Evolutionary conservation across 805 yeast genomes (phyloP), one percentile per base, ranked within the genome.

Genomic region (Myxozyma kluyveri): DNA sequence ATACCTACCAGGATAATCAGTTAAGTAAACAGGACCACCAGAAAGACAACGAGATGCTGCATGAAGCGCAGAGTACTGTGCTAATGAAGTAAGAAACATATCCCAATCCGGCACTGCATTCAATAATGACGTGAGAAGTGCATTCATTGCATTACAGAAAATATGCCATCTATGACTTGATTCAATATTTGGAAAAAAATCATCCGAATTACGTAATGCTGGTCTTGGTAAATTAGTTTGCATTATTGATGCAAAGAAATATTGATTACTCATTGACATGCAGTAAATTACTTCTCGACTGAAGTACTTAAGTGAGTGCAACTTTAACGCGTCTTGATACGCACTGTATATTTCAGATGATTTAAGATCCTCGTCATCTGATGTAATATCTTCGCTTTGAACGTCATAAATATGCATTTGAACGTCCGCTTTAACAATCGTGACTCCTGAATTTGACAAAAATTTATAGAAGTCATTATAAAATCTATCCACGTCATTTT

Each of bases 21-120:
- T 64, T 32, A 67, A 49, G 42, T 56, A 62, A 3, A 67, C 58
- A 2, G 69, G 69, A 7, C 68, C 68, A 5, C 69, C 67, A 10
- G 68, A 64, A 18, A 67, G 37, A 19, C 63, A 51, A 27, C 69
- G 49, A 21, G 64, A 54, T 3, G 61, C 65, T 6, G 68, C 67
- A 46, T 67, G 69, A 42, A 59, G 59, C 14, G 45, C 19, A 4
- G 68, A 47, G 40, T 47, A 48, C 7, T 50, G 48, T 10, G 49
- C 51, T 17, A 63, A 38, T 19, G 50, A 49, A 4, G 68, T 55
- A 50, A 62, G 65, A 35, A 65, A 65, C 69, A 65, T 65, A 45
- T 65, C 69, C 58, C 62, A 65, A 50, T 65, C 69, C 1, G 64
- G 63, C 4, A 59, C 37, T 4, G 59, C 60, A 18, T 57, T 49